Conservation (phyloP, 768 basidiomycete species). For the Collybia mongolica region DNA sequence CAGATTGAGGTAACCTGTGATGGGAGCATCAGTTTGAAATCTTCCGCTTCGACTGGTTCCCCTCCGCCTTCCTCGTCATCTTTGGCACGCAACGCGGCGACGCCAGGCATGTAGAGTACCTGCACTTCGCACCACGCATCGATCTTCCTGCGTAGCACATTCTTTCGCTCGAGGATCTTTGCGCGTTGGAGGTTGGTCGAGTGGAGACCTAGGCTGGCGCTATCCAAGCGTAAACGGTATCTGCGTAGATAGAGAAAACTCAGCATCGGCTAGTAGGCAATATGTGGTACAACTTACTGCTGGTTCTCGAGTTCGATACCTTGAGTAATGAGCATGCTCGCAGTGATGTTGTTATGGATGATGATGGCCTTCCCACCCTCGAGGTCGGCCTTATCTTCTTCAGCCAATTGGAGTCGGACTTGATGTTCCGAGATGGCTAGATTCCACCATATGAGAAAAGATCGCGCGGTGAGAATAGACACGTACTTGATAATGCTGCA, state of each 20-base stretch:
- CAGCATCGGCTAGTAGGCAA: constrained; percentile 2
- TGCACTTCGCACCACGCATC: constrained; percentile 26
- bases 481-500: background rate
- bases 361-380: background rate
- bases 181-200: constrained; percentile 25
- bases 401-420: constrained; percentile 9
- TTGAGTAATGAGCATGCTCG: constrained; percentile 20
- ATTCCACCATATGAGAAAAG: background rate
- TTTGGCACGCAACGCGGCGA: background rate
- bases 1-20: too few species aligned
- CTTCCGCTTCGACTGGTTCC: background rate
- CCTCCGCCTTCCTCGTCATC: constrained; percentile 1
- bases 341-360: constrained; percentile 7
- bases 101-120: constrained; percentile 24
- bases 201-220: constrained; percentile 13
- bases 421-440: constrained; percentile 1
- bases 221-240: constrained; percentile 10
- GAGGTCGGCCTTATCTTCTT: constrained; percentile 5
- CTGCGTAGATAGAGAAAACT: background rate
- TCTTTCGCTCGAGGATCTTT: constrained; percentile 23
- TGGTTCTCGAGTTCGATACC: constrained; percentile 11
- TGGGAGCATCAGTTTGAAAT: constrained; percentile 5
- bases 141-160: constrained; percentile 19
- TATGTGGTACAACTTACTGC: constrained; percentile 28
- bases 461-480: background rate